Evolutionary conservation across 306 rosid genomes (phyloP).

Genomic region (Arachis hypogaea): DNA sequence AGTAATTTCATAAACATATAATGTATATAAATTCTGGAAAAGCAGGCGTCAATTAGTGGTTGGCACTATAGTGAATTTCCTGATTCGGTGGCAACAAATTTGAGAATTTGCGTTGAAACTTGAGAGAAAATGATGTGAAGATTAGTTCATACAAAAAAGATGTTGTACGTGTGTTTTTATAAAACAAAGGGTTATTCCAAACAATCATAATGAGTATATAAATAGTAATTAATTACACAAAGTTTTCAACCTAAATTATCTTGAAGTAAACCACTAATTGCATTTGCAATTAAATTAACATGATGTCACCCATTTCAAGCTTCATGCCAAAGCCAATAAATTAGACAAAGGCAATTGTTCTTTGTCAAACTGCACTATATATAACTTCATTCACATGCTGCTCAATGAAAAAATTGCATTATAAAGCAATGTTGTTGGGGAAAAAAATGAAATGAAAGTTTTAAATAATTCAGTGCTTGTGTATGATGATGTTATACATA

Average conservation of each 20-base stretch:
- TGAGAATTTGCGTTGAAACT: slow-evolving; percentile 12
- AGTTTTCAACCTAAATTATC: background rate
- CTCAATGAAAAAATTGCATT: background rate
- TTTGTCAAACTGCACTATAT: background rate
- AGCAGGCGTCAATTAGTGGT: slow-evolving; percentile 18
- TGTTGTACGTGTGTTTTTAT: background rate
- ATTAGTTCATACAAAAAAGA: slow-evolving; percentile 17
- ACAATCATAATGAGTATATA: background rate
- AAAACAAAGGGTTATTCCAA: slow-evolving; percentile 18
- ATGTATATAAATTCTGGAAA: background rate
- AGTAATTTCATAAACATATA: no score
- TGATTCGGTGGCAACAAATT: slow-evolving; percentile 32
- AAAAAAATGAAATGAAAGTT: no score
- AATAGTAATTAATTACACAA: background rate
- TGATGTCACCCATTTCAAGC: background rate
- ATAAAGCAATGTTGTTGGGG: no score
- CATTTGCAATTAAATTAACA: background rate
- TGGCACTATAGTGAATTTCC: slow-evolving; percentile 7
- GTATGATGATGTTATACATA: background rate
- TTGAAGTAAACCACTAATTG: background rate
- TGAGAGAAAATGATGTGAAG: slow-evolving; percentile 20
- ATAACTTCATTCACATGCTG: slow-evolving; percentile 6
- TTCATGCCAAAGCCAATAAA: slow-evolving; percentile 14
- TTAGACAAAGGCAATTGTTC: slow-evolving; percentile 2
- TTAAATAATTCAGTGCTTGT: background rate